Conservation (phyloP, 768 basidiomycete species). For the Panaeolus cyanescens region DNA sequence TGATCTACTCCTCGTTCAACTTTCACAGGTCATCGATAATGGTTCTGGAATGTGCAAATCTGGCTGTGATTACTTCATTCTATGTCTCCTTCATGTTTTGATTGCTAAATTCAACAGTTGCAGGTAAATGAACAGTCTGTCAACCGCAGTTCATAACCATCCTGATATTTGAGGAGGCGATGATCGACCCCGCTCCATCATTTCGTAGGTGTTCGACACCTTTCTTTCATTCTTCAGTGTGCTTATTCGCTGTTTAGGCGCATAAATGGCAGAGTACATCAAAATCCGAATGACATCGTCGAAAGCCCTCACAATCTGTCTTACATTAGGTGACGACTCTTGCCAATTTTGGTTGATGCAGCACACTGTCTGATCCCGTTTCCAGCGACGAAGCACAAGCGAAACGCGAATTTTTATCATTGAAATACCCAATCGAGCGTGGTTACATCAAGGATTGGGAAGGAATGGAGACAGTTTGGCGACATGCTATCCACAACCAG, state of each 20-base stretch:
- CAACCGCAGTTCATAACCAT: slow-evolving; percentile 15
- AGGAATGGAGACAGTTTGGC: slow-evolving; percentile 97
- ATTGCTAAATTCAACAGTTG: no score
- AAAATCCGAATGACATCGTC: slow-evolving; percentile 93
- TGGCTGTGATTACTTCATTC: slow-evolving; percentile 75
- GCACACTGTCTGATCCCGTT: neutral
- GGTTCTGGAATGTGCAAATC: slow-evolving; percentile 99
- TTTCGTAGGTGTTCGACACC: slow-evolving; percentile 81
- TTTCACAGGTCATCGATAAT: slow-evolving; percentile 72
- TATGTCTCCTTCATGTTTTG: slow-evolving; percentile 65
- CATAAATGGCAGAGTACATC: slow-evolving; percentile 51
- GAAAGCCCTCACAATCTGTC: slow-evolving; percentile 96
- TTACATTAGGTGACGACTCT: slow-evolving; percentile 82
- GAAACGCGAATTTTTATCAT: slow-evolving; percentile 88
- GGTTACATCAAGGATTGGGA: slow-evolving; percentile 96
- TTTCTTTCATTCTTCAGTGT: no score
- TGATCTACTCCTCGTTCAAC: no score
- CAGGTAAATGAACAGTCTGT: slow-evolving; percentile 59
- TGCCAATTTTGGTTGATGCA: neutral
- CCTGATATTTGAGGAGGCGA: slow-evolving; percentile 52
- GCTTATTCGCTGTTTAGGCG: no score
- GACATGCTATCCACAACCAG: slow-evolving; percentile 89
- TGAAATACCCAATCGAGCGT: slow-evolving; percentile 93
- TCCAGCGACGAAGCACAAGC: slow-evolving; percentile 28
- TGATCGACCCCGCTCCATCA: slow-evolving; percentile 89